Base-by-base conservation (phyloP, 371 early-diverging fungal species). In the Apophysomyces elegans region DNA sequence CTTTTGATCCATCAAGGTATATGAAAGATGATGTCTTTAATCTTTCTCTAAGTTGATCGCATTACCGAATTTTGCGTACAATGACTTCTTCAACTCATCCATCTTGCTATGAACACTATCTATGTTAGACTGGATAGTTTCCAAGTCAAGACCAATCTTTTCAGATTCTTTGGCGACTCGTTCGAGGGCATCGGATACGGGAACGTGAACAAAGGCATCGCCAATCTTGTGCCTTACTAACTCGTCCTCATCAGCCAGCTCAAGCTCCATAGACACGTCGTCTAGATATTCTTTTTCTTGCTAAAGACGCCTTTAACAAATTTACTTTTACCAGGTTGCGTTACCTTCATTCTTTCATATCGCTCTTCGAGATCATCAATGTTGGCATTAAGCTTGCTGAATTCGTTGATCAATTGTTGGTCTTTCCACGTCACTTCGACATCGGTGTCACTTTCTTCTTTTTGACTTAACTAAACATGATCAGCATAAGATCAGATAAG, bases 341-440 rank as follows among this genome's bases (percentile, higher is more conserved):
- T 32, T 72, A 93, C 95, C 93, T 95, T 95, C 64, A 92, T 85
- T 39, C 79, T 85, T 56, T 90, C 88, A 75, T 93, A 94, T 59
- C 79, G 67, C 37, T 90, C 94, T 67, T 96, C 95, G 32, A 95
- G 77, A 56, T 87, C 85, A 68, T 92, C 91, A 56, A 94, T 74
- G 56, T 86, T 88, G 21, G 87, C 77, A 70, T 93, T 96, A 54
- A 94, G 83, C 83, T 89, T 90, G 80, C 93, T 92, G 73, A 98
- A 98, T 56, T 83, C 74, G 83, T 98, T 98, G 80, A 98, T 98
- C 60, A 91, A 91, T 63, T 90, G 79, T 82, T 98, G 99, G 80
- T 98, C 99, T 68, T 91, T 89, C 93, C 95, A 95, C 9, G 91
- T 90, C 18, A 98, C 97, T 72, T 96, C 93, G 61, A 89, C 88